A percentile compares a stretch with the other conserved stretches of the same genome.
phyloP scores from a whole-genome alignment of 1,284 basidiomycete genomes.

The Cryptococcus sp. region DNA sequence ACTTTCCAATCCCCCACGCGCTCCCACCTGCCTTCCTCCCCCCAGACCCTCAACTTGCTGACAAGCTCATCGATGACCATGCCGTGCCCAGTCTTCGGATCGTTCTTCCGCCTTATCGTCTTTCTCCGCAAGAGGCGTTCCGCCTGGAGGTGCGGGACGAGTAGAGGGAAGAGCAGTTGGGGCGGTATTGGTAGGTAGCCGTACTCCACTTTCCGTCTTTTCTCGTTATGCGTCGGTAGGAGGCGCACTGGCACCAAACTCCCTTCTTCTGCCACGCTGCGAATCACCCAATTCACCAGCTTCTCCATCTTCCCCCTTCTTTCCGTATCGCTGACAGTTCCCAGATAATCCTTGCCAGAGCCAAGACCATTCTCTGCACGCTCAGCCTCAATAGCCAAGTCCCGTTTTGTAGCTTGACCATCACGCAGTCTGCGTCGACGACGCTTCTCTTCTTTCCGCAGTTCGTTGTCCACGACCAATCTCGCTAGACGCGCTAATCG shows the following conservation, averaged over 20 bases:
- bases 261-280: constrained; percentile 32
- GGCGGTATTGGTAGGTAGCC: constrained; percentile 42
- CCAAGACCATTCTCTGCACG: neutral
- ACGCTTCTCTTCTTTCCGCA: constrained; percentile 31
- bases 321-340: constrained; percentile 16
- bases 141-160: constrained; percentile 23
- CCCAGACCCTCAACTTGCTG: constrained; percentile 30
- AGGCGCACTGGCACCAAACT: constrained; percentile 31
- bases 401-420: constrained; percentile 22
- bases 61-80: constrained; percentile 27
- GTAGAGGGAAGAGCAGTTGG: constrained; percentile 34
- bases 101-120: constrained; percentile 18
- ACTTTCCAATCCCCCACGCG: constrained; percentile 38
- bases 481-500: constrained; percentile 27
- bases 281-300: constrained; percentile 33
- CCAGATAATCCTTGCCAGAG: neutral
- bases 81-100: constrained; percentile 28
- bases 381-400: constrained; percentile 15
- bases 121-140: constrained; percentile 19
- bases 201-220: neutral
- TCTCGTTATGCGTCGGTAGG: neutral
- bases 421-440: constrained; percentile 30
- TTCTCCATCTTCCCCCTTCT: constrained; percentile 21
- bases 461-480: constrained; percentile 31
- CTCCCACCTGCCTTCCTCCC: constrained; percentile 46